Percentiles rank a stretch among this genome's conserved stretches.
Evolutionary conservation across 2,329 filamentous ascomycete genomes (phyloP).

Genomic region (Fusarium fracticaudum): DNA sequence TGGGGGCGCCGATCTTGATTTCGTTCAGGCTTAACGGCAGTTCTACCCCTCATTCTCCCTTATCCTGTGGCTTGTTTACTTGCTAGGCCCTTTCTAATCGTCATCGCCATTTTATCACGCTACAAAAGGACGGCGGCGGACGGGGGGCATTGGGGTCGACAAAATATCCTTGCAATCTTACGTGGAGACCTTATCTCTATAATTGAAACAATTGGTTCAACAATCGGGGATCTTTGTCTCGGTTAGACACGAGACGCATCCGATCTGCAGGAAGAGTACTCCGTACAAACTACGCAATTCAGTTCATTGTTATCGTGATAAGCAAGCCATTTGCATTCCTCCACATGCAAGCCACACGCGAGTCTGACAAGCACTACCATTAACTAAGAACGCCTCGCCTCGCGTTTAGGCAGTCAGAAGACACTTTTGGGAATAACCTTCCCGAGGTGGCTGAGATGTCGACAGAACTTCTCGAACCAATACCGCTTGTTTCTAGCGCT

Average conservation of each 20-base stretch:
- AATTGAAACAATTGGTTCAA: not conserved
- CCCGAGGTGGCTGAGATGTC: not conserved
- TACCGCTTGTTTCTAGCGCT: not conserved
- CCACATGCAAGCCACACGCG: not conserved
- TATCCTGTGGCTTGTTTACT: not conserved
- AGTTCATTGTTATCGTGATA: not conserved
- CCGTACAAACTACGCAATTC: not conserved
- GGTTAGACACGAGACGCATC: not conserved
- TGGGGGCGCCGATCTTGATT: not conserved
- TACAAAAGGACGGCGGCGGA: not conserved
- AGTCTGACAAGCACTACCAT: not conserved
- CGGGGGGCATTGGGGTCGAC: not conserved
- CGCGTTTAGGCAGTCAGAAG: not conserved
- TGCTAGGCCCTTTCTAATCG: not conserved
- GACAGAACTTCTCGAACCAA: not conserved
- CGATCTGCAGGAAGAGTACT: not conserved
- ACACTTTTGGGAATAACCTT: not conserved
- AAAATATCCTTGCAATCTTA: conserved; percentile 1
- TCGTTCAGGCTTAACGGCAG: not conserved
- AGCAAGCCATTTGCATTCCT: not conserved
- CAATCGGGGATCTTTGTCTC: not conserved
- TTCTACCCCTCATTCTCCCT: not conserved
- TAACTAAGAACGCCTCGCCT: not conserved
- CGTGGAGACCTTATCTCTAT: not conserved
- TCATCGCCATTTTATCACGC: not conserved